phyloP scores from a whole-genome alignment of 106 monocot species.

The Dendrobium catenatum region DNA sequence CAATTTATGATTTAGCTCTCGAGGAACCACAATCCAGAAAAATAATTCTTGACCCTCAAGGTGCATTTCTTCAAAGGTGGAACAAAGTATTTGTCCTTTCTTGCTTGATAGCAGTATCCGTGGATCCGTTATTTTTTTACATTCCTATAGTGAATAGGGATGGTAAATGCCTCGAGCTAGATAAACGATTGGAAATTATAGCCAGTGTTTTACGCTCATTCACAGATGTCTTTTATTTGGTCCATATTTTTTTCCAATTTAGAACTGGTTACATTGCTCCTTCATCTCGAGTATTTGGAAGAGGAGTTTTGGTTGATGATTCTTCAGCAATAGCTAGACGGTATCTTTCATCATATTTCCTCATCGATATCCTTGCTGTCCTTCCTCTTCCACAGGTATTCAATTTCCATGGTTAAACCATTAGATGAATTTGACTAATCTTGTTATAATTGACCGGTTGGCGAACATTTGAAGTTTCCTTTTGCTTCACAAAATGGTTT shows the following conservation, averaged over 20 bases:
- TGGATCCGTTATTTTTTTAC: slow-evolving; percentile 93
- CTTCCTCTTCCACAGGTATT: slow-evolving; percentile 91
- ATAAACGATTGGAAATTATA: slow-evolving; percentile 52
- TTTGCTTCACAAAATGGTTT: no score
- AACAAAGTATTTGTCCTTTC: slow-evolving; percentile 87
- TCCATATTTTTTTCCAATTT: slow-evolving; percentile 92
- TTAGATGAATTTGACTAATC: background rate
- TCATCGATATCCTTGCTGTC: slow-evolving; percentile 88
- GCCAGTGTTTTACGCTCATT: slow-evolving; percentile 80
- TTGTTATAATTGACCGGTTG: no score
- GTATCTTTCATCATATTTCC: slow-evolving; percentile 71
- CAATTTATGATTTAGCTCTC: slow-evolving; percentile 17
- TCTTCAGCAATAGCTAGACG: slow-evolving; percentile 54
- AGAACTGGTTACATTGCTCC: slow-evolving; percentile 92
- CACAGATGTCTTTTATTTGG: slow-evolving; percentile 80
- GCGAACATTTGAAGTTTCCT: no score
- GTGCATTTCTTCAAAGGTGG: slow-evolving; percentile 84
- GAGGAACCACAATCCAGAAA: slow-evolving; percentile 26
- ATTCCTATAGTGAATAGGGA: slow-evolving; percentile 46
- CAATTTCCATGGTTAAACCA: background rate
- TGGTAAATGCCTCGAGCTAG: slow-evolving; percentile 53
- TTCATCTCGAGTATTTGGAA: slow-evolving; percentile 83
- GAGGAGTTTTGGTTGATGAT: slow-evolving; percentile 81
- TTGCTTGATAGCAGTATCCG: slow-evolving; percentile 68
- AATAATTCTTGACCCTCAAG: slow-evolving; percentile 85